Evolutionary conservation across 2,329 filamentous ascomycete species (phyloP), one percentile per base, ranked within the genome.

Genomic region (Sporothrix pallida): DNA sequence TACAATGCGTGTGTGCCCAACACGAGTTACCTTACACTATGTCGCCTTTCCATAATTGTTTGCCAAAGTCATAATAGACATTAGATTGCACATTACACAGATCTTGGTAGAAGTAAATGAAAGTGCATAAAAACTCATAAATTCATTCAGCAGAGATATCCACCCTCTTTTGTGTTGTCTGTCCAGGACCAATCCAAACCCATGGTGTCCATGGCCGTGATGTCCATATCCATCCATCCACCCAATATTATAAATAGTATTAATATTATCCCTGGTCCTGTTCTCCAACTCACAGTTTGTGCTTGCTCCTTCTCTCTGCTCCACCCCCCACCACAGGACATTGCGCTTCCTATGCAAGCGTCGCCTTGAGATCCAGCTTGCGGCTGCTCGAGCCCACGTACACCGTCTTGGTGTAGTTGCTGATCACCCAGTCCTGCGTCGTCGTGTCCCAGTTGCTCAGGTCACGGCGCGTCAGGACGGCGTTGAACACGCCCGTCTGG

Each of bases 371-470:
- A 1, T 84, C 84, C 79, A 90, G 79, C 77, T 89, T 84, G 69
- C 88, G 82, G 73, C 87, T 89, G 78, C 86, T 88, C 76, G 84
- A 82, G 2, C 88, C 88, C 8, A 90, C 86, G 75, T 80, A 87
- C 13, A 88, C 84, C 72, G 80, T 88, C 84, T 90, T 90, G 73
- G 84, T 79, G 65, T 82, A 78, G 20, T 82, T 77, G 9, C 83
- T 85, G n/a, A 89, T 78, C 63, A 94, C 88, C 95, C 95, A 98
- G 84, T 98, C 91, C 86, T 98, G 95, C n/a, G 83, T 81, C 1
- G 80, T 86, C 0, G 88, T 84, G 77, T 97, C 93, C 95, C 95
- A 98, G 84, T 94, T 96, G 80, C 91, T 94, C 73, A 98, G 77
- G 79, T 98, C 95, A 73, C 94, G 90, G 54, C 95, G 88, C 6